Evolutionary conservation across 176 grass and related monocot species (phyloP).

Genomic region (Secale cereale): DNA sequence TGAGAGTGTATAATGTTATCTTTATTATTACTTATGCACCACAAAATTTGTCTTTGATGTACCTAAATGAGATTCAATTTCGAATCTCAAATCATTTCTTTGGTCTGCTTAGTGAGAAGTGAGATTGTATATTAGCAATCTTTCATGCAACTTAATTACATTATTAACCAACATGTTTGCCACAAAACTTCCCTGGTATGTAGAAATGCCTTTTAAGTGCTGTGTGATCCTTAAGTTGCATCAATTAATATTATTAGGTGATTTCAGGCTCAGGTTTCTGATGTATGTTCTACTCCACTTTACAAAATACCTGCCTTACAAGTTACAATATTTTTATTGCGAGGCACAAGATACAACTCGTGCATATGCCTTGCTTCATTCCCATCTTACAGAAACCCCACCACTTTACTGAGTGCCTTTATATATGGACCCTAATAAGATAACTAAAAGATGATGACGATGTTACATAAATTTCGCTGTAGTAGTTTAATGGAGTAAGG

Average conservation of each 20-base stretch:
- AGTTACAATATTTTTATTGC: neutral
- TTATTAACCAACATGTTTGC: neutral
- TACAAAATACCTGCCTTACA: neutral
- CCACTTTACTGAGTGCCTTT: neutral
- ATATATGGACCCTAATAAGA: neutral
- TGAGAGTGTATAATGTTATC: neutral
- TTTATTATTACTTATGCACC: neutral
- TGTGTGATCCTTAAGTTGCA: neutral
- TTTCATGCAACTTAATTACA: neutral
- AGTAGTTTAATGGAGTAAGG: neutral
- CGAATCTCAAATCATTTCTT: neutral
- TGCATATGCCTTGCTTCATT: neutral
- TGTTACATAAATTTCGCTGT: neutral
- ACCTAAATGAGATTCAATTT: constrained; percentile 49
- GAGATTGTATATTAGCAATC: neutral
- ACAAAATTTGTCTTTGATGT: constrained; percentile 44
- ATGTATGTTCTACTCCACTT: neutral
- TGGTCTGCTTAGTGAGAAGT: constrained; percentile 6
- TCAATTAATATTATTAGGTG: neutral
- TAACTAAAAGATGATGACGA: neutral
- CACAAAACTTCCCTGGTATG: neutral
- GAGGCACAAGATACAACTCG: neutral
- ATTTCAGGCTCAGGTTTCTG: neutral
- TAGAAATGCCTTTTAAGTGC: neutral
- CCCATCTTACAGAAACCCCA: neutral